Conservation (phyloP, 1,284 basidiomycete species). For the Austropuccinia psidii region DNA sequence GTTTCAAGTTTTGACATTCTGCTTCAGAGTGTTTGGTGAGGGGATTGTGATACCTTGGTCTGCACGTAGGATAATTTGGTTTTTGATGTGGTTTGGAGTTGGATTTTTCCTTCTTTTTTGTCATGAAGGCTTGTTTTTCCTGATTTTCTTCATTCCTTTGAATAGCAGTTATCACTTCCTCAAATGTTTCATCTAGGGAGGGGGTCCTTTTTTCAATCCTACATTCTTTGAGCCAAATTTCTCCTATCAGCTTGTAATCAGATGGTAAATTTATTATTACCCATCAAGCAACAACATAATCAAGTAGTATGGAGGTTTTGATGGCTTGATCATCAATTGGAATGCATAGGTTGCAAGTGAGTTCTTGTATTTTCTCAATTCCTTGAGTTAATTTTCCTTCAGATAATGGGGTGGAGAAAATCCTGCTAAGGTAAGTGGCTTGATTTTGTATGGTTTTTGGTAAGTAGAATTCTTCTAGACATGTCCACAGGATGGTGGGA, state of each 20-base stretch:
- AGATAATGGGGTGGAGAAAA: background rate
- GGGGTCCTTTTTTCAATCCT: background rate
- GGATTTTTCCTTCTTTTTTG: background rate
- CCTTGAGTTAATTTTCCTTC: background rate
- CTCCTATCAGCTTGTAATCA: background rate
- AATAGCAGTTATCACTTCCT: background rate
- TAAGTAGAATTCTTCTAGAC: too few relatives aligned
- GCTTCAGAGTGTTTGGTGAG: background rate
- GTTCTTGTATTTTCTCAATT: background rate
- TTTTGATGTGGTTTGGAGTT: background rate
- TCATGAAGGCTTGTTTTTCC: background rate
- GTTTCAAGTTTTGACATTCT: background rate
- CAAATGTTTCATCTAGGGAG: background rate
- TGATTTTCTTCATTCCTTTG: background rate
- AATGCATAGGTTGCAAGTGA: background rate
- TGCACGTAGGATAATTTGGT: background rate
- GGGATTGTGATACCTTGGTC: background rate
- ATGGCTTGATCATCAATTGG: background rate
- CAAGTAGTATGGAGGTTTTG: background rate
- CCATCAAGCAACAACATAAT: background rate
- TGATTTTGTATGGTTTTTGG: conserved; percentile 5
- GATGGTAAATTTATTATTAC: background rate
- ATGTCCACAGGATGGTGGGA: too few relatives aligned
- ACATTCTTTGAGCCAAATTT: background rate
- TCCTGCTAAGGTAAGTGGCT: background rate